phyloP scores from a whole-genome alignment of 2,329 filamentous ascomycete genomes.

The Epichloe bromicola region DNA sequence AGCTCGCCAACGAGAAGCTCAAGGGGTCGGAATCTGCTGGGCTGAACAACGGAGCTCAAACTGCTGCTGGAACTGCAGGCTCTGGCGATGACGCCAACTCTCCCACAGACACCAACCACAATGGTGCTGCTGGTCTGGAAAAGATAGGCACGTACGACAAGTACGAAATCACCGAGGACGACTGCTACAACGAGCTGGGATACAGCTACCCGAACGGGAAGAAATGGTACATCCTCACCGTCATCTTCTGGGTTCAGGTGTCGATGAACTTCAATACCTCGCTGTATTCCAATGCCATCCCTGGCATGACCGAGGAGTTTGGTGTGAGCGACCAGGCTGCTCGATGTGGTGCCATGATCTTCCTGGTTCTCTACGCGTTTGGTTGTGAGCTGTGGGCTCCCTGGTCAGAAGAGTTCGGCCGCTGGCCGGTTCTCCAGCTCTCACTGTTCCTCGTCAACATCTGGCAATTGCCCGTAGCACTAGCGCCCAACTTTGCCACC shows the following conservation, averaged over 20 bases:
- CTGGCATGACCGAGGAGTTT: conserved; percentile 55
- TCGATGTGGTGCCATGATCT: conserved; percentile 63
- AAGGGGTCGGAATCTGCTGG: conserved; percentile 15
- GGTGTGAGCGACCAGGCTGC: conserved; percentile 54
- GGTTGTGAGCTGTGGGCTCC: conserved; percentile 83
- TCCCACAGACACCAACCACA: conserved; percentile 19
- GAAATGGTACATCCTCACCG: conserved; percentile 61
- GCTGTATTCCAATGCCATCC: conserved; percentile 56
- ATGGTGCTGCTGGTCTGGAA: conserved; percentile 15
- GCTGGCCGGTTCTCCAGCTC: conserved; percentile 61
- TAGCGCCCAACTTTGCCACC: conserved; percentile 60
- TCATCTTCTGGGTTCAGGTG: conserved; percentile 61
- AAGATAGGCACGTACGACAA: conserved; percentile 27
- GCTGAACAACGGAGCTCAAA: not conserved
- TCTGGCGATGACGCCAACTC: conserved; percentile 7
- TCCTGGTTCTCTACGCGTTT: conserved; percentile 69
- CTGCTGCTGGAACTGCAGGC: conserved; percentile 1
- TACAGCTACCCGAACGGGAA: conserved; percentile 46
- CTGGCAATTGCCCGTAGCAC: conserved; percentile 58
- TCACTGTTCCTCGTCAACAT: conserved; percentile 66
- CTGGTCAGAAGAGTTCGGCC: conserved; percentile 73
- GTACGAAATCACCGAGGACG: conserved; percentile 37
- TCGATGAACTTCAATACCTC: conserved; percentile 74
- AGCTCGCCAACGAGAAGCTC: conserved; percentile 23
- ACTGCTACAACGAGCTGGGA: conserved; percentile 54